phyloP scores from a whole-genome alignment of 2,329 filamentous ascomycete species.

The Diaporthe vexans region DNA sequence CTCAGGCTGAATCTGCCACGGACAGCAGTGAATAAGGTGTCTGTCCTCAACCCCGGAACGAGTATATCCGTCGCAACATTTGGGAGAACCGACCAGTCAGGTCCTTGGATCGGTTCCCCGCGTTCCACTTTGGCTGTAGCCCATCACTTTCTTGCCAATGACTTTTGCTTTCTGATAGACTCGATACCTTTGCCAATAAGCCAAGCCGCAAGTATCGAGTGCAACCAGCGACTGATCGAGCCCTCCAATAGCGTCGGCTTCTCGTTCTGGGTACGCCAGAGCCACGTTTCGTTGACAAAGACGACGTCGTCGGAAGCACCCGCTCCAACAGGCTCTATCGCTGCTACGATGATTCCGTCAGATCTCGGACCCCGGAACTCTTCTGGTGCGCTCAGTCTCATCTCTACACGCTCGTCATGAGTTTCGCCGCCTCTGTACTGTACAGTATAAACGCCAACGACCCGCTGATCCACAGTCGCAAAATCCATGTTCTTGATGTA shows the following conservation, averaged over 20 bases:
- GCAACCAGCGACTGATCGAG: conserved; percentile 28
- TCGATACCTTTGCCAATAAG: conserved; percentile 25
- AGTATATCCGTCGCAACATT: not conserved
- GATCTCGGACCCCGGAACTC: conserved; percentile 8
- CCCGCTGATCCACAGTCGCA: not conserved
- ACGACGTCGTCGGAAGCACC: not conserved
- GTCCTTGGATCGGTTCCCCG: not conserved
- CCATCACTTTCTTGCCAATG: not conserved
- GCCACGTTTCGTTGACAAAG: conserved; percentile 32
- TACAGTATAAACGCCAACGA: conserved; percentile 32
- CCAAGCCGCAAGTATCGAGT: conserved; percentile 36
- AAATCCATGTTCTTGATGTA: conserved; percentile 31
- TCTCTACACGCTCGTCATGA: conserved; percentile 14
- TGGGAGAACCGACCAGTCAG: conserved; percentile 4
- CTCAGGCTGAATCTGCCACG: conserved; percentile 16
- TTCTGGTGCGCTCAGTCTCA: conserved; percentile 27
- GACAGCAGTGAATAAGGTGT: not conserved
- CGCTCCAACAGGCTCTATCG: conserved; percentile 11
- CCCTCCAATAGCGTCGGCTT: conserved; percentile 26
- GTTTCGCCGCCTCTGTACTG: conserved; percentile 21
- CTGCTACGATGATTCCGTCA: conserved; percentile 28
- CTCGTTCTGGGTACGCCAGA: conserved; percentile 31
- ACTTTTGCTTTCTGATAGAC: not conserved
- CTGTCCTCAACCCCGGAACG: not conserved
- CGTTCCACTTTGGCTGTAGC: not conserved